Base-by-base conservation (phyloP, 2,329 filamentous ascomycete genomes). In the Tolypocladium nubicola region DNA sequence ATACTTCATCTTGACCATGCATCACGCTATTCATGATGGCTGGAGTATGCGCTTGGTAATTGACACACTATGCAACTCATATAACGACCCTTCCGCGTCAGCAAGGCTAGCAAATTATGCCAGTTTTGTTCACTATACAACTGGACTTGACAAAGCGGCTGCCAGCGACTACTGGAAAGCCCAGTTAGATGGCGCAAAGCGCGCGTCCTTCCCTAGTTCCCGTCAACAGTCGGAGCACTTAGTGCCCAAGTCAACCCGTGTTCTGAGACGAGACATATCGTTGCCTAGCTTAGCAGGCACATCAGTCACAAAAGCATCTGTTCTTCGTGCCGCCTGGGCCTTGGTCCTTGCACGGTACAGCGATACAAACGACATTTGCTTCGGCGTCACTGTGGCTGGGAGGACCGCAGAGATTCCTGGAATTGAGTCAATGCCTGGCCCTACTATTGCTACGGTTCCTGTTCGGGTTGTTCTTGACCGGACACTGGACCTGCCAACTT, bases 291-390 rank as follows among this genome's bases (percentile, higher is more conserved):
- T 16, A 16, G n/a, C 52, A 52, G 33, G 37, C 53, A n/a, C 55
- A 13, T 52, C 60, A 5, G 58, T 62, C 13, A 65, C 61, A 19
- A 59, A 57, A 1, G 60, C 64, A 11, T 60, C 62, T 1, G 26
- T 66, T 10, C 50, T 69, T 10, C 63, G 64, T 7, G 66, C 66
- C 0, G 68, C 68, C 1, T 70, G 68, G 67, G 67, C 65, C 1
- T 21, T 70, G 13, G 49, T 63, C 8, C 55, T 63, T 4, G 50
- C 60, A 3, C 57, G 57, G 1, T 60, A 65, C 23, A 61, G 61
- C 11, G 61, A 57, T 6, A 56, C 59, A 3, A 53, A 59, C 8
- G 63, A 65, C 19, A 54, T 69, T 2, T 53, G 64, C 5, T 71
- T 68, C 49, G 68, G 68, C 1, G 39, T 57, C 1, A 61, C 60